Evolutionary conservation across 345 rosid species (phyloP), one percentile per base, ranked within the genome.

Genomic region (Diplotaxis tenuifolia): DNA sequence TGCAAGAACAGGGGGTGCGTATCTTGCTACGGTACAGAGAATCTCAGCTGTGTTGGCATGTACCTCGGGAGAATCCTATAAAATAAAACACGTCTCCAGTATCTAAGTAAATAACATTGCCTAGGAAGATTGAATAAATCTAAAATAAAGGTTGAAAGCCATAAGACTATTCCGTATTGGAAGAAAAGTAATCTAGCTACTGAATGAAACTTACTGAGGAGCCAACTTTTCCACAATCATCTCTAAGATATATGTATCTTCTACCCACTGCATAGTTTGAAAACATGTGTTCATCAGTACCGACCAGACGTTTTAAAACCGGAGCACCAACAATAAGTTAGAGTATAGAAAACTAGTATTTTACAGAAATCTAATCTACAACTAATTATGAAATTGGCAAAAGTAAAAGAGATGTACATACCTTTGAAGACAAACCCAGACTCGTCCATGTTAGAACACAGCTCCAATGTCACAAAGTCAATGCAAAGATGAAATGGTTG

Each of bases 221-320:
- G 85, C n/a, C n/a, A n/a, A n/a, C n/a, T n/a, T n/a, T n/a, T n/a
- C n/a, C n/a, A n/a, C n/a, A n/a, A n/a, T 93, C 96, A 88, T 90
- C 82, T 93, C 92, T 77, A 93, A 70, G 36, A 90, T 86, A 84
- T 90, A 85, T 58, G 90, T n/a, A n/a, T n/a, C n/a, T n/a, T n/a
- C n/a, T n/a, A n/a, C n/a, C n/a, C n/a, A n/a, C n/a, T n/a, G n/a
- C 87, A 58, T 81, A 83, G 84, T 77, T 93, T 54, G 93, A 55
- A 78, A 87, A 93, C 78, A 89, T 72, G 80, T 87, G 96, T 72
- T 93, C 98, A 84, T 93, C 98, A 47, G 91, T 89, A 47, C 96
- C 96, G 68, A n/a, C n/a, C n/a, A n/a, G n/a, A n/a, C n/a, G n/a
- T n/a, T n/a, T n/a, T n/a, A n/a, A n/a, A n/a, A n/a, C 93, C 98